Evolutionary conservation across 1,284 basidiomycete genomes (phyloP).

Genomic region (Mycena sp.): DNA sequence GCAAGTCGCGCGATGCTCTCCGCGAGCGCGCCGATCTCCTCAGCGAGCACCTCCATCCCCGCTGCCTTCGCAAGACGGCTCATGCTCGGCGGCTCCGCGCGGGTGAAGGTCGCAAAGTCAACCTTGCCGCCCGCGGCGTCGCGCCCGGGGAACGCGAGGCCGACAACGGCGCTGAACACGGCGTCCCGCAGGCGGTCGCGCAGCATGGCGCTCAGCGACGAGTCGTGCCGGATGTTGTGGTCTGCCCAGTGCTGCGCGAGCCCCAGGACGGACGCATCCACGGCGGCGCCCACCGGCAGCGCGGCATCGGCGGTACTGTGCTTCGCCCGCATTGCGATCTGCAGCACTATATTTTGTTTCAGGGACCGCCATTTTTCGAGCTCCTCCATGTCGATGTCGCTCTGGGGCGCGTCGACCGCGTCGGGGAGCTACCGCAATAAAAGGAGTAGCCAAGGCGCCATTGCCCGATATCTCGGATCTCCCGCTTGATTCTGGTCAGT

Average conservation of each 20-base stretch:
- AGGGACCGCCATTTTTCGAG: conserved; percentile 56
- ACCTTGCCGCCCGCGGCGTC: conserved; percentile 43
- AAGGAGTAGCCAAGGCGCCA: conserved; percentile 66
- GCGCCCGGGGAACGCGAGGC: conserved; percentile 57
- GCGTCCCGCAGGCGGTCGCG: conserved; percentile 69
- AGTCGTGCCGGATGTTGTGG: conserved; percentile 64
- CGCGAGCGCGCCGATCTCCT: conserved; percentile 73
- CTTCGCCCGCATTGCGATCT: conserved; percentile 71
- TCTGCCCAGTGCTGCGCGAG: conserved; percentile 74
- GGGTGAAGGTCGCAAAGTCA: conserved; percentile 35
- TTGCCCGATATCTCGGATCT: conserved; percentile 81
- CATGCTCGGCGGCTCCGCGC: conserved; percentile 8
- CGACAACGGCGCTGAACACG: conserved; percentile 69
- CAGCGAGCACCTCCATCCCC: conserved; percentile 75
- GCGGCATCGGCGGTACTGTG: conserved; percentile 35
- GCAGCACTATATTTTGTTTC: conserved; percentile 70
- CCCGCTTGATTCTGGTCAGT: conserved; percentile 71
- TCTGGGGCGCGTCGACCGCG: conserved; percentile 27
- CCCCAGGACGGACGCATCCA: conserved; percentile 57
- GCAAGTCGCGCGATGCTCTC: conserved; percentile 77
- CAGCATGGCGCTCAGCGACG: conserved; percentile 66
- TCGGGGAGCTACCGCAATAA: conserved; percentile 36
- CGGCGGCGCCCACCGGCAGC: conserved; percentile 11
- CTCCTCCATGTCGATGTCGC: conserved; percentile 44
- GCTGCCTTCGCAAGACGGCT: conserved; percentile 31